A percentile compares a stretch with the other conserved stretches of the same genome.
Conservation (phyloP, 306 rosid species). For the Gastrolobium villosum region DNA sequence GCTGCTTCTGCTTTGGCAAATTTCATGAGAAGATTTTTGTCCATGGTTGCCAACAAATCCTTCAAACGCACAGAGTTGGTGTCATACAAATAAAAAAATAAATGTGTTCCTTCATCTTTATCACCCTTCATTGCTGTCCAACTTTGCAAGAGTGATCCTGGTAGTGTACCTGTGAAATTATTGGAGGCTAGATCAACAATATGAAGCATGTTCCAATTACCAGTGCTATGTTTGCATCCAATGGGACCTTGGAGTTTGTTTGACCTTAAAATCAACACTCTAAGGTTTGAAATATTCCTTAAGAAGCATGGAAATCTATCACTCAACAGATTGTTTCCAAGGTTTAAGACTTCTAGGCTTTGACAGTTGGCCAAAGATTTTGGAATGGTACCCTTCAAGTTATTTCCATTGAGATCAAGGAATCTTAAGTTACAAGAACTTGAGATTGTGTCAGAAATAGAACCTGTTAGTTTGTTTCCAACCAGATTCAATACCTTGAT, state of each 20-base stretch:
- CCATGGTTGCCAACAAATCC: not conserved
- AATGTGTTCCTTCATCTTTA: not conserved
- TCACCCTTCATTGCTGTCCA: conserved; percentile 45
- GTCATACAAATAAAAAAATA: conserved; percentile 8
- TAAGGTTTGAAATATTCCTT: not conserved
- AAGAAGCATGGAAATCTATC: conserved; percentile 47
- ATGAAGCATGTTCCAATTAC: conserved; percentile 24
- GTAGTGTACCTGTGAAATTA: conserved; percentile 47
- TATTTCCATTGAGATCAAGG: conserved; percentile 50
- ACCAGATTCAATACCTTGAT: conserved; percentile 34
- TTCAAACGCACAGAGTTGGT: not conserved
- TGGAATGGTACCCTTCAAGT: conserved; percentile 40
- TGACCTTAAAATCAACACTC: conserved; percentile 23
- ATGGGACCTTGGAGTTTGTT: conserved; percentile 11
- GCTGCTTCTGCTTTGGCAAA: not conserved
- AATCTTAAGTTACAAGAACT: conserved; percentile 23
- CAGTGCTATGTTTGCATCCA: conserved; percentile 33
- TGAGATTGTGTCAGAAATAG: conserved; percentile 25
- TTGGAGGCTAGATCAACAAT: conserved; percentile 51
- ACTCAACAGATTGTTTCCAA: conserved; percentile 36
- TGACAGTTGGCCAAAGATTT: conserved; percentile 46
- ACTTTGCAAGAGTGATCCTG: not conserved
- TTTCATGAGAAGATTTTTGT: not conserved
- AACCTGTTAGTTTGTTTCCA: conserved; percentile 43
- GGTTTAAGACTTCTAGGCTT: conserved; percentile 34